These are phyloP conservation scores for Nematodospora anomalae DNA, from an alignment of 1,139 yeast genomes.

Conservation along the genomic window DNA sequence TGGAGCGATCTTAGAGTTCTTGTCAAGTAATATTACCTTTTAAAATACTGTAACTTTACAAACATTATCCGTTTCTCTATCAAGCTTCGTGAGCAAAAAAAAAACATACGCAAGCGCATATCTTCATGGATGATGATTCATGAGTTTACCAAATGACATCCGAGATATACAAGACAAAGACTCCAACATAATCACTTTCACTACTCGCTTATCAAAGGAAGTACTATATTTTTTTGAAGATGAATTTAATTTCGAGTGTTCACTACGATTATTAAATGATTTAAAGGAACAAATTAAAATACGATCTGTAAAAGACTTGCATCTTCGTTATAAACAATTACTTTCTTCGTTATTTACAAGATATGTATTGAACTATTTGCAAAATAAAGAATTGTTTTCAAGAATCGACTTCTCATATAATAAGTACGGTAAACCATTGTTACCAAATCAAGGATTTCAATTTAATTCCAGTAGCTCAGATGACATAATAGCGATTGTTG, in stretches of 20 bases:
- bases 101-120: conserved; percentile 1
- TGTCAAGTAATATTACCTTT: too few species aligned
- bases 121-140: neutral
- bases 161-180: neutral
- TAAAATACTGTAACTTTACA: too few species aligned
- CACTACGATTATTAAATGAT: conserved; percentile 35
- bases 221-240: conserved; percentile 24
- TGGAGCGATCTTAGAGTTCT: too few species aligned
- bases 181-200: conserved; percentile 6
- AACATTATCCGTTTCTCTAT: too few species aligned
- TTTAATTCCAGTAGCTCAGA: conserved; percentile 61
- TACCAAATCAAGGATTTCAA: conserved; percentile 20
- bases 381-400: conserved; percentile 20
- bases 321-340: conserved; percentile 21
- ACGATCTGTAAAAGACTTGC: conserved; percentile 25
- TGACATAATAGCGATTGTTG: conserved; percentile 45
- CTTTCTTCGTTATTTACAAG: conserved; percentile 25
- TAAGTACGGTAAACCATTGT: conserved; percentile 38
- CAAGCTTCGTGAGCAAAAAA: too few species aligned
- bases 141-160: neutral
- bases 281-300: conserved; percentile 34
- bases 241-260: conserved; percentile 35
- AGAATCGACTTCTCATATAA: conserved; percentile 25
- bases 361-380: conserved; percentile 25
- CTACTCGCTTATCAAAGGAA: conserved; percentile 9